Base-by-base conservation (phyloP, 495 filamentous ascomycete genomes). In the Hypoxylon subgilvum region DNA sequence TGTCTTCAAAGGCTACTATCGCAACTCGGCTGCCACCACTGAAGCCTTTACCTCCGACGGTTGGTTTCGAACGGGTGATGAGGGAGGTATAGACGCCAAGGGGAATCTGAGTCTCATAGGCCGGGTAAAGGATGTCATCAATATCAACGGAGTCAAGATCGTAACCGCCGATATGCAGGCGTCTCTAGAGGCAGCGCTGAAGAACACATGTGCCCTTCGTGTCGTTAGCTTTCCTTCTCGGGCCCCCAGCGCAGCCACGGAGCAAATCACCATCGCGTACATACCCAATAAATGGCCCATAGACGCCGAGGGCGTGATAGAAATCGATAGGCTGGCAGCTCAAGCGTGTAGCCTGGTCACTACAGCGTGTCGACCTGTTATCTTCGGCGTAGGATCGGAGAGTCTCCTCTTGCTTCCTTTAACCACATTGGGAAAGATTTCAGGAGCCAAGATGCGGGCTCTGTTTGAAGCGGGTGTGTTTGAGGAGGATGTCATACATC, bases 51-150 rank as follows among this genome's bases (percentile, higher is more conserved):
- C 82, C 1, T 12, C 36, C 0, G 86, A 89, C 51, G 85, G 86
- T 2, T 91, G 84, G 80, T 88, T 89, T 71, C 78, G 79, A 34
- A 89, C 86, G 1, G 86, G 87, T 1, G 88, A 90, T 53, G 72
- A 76, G 18, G 85, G 57, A 4, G 69, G 70, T 28, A 53, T 82
- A 10, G 80, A 83, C 63, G 43, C 49, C 6, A 65, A 79, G 9
- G 81, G 80, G n/a, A 79, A 82, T 44, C 72, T 86, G 19, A 72
- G 75, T 52, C 72, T 87, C 25, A 78, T 74, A 10, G 84, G 84
- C 13, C 75, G 84, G 17, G 75, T 74, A 52, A 86, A 86, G 67
- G 84, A 86, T 47, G 69, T 84, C 16, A 80, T 86, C 64, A 86
- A 69, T 43, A 74, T 85, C 66, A 84, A 84, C 46, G 78, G 80